Evolutionary conservation across 805 yeast species (phyloP).

Genomic region (Starmerella khaoyaiensis): DNA sequence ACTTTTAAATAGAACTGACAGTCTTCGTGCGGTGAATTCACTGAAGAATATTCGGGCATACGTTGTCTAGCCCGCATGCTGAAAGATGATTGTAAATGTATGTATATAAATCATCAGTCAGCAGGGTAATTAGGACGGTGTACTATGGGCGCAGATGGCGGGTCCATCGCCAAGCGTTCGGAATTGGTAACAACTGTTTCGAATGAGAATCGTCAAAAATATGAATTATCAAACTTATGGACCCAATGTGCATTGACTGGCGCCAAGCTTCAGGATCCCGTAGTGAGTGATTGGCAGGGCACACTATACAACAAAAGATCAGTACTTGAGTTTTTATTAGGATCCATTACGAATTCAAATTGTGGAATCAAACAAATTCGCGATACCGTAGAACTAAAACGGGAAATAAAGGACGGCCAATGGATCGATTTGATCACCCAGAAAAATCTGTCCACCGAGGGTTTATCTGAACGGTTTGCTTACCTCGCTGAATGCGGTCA

Average conservation of each 20-base stretch:
- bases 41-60: background rate
- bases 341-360: slow-evolving; percentile 21
- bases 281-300: slow-evolving; percentile 62
- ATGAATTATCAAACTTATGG: slow-evolving; percentile 25
- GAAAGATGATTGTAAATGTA: too few species aligned
- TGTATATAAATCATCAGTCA: too few species aligned
- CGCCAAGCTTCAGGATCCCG: slow-evolving; percentile 31
- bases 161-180: slow-evolving; percentile 47
- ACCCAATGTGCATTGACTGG: slow-evolving; percentile 37
- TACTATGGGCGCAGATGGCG: slow-evolving; percentile 43
- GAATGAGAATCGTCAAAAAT: background rate
- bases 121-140: background rate
- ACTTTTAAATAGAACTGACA: slow-evolving; percentile 53
- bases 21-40: slow-evolving; percentile 4
- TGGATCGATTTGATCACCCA: slow-evolving; percentile 34
- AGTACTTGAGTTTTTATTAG: slow-evolving; percentile 43
- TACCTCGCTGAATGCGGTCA: slow-evolving; percentile 35
- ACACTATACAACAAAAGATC: slow-evolving; percentile 50
- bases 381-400: slow-evolving; percentile 36
- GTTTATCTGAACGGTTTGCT: slow-evolving; percentile 29
- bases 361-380: slow-evolving; percentile 27
- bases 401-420: slow-evolving; percentile 20
- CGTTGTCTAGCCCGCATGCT: background rate
- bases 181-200: slow-evolving; percentile 30
- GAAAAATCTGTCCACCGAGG: slow-evolving; percentile 27